Base-by-base conservation (phyloP, 768 basidiomycete genomes). In the Scleroderma bovista region DNA sequence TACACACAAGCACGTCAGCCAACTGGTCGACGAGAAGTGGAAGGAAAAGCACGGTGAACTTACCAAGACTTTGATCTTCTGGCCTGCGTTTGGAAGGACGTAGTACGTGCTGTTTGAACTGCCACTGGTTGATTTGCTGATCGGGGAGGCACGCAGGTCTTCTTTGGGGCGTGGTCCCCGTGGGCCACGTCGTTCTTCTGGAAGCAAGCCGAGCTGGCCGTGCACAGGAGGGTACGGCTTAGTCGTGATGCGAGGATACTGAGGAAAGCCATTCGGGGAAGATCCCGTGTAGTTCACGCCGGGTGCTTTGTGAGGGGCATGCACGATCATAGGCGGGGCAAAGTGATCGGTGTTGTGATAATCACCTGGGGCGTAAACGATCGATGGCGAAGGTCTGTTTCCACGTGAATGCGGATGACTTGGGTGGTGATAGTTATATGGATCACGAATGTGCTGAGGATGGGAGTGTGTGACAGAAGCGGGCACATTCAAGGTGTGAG, bases 41-140 rank as follows among this genome's bases (percentile, higher is more conserved):
- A 57, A 50, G 36, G 45, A 43, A 47, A 7, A 38, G 50, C 31
- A 15, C 22, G 22, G 31, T 17, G 5, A 12, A 76, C 86, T 75
- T 68, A 87, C 86, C 58, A 88, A 74, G 53, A 86, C 75, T 62
- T 83, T 84, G 50, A 86, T 77, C 58, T 87, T 88, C 61, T 86
- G 84, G n/a, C 83, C 82, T 11, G 78, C 77, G 11, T 77, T 73
- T 3, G 84, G 84, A 36, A 86, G 74, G 55, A 87, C 78, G 61
- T 86, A 88, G 70, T 87, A 88, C 3, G 86, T 88, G 61, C 83
- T 79, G 19, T 78, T 83, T 5, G 84, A 84, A 33, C 76, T 76
- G 13, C 74, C 65, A 59, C 79, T 84, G 29, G 62, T 71, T 1
- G 41, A 60, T 29, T 75, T 72, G 40, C 71, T 69, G 7, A 63